A percentile compares a stretch with the other conserved stretches of the same genome.
These are phyloP conservation scores for Abrus precatorius DNA, from an alignment of 306 rosid species.

Conservation along the genomic window DNA sequence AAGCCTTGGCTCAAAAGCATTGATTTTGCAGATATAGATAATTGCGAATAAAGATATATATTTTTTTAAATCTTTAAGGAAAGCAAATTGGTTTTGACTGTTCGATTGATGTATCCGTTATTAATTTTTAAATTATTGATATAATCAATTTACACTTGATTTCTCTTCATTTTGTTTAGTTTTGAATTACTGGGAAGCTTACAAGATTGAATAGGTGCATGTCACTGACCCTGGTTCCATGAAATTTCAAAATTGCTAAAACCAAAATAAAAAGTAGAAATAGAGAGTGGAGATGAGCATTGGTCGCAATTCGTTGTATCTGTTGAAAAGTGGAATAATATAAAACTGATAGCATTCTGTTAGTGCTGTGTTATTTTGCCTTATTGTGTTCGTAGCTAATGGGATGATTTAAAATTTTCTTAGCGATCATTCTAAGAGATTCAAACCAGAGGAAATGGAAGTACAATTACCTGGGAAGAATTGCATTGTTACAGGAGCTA, in stretches of 20 bases:
- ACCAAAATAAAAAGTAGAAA: background rate
- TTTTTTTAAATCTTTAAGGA: conserved; percentile 11
- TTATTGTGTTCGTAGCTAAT: conserved; percentile 31
- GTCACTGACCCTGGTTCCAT: background rate
- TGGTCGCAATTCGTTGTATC: background rate
- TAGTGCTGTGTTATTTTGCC: background rate
- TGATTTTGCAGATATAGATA: conserved; percentile 1
- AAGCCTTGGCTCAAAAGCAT: conserved; percentile 1
- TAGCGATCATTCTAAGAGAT: conserved; percentile 83
- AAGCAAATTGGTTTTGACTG: conserved; percentile 15
- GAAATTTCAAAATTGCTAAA: conserved; percentile 2
- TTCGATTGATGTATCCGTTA: background rate
- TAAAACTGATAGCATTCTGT: conserved; percentile 13
- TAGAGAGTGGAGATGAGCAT: conserved; percentile 2
- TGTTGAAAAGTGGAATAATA: background rate
- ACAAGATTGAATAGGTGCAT: background rate
- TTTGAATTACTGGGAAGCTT: conserved; percentile 6
- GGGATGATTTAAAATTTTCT: background rate
- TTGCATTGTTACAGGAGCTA: conserved; percentile 95
- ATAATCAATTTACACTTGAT: conserved; percentile 1
- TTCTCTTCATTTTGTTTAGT: background rate
- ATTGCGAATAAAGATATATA: background rate
- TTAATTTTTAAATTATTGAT: background rate
- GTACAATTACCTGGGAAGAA: conserved; percentile 71
- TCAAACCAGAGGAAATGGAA: conserved; percentile 77